Evolutionary conservation across 331 rosid genomes (phyloP).

Genomic region (Acacia concinna): DNA sequence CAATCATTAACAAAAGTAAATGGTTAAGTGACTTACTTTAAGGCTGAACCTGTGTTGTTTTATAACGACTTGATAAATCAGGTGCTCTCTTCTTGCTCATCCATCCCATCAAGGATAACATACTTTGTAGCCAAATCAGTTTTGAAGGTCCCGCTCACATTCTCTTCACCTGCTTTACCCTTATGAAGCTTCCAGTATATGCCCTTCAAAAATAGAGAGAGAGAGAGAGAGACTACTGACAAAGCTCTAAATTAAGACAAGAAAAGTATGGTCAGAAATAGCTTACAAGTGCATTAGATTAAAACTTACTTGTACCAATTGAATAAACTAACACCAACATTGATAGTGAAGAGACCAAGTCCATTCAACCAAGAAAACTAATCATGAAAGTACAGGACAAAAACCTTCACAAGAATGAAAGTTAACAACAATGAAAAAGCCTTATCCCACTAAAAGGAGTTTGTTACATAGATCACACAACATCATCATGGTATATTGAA

Average conservation of each 20-base stretch:
- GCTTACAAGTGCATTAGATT: constrained; percentile 6
- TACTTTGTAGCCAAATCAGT: neutral
- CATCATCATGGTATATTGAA: no score
- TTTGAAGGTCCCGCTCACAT: neutral
- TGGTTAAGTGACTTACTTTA: no score
- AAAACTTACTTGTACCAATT: constrained; percentile 94
- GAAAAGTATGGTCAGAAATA: neutral
- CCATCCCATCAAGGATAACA: neutral
- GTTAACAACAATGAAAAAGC: no score
- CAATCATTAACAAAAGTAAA: no score
- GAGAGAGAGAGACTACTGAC: neutral
- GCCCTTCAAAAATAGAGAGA: neutral
- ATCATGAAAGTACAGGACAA: constrained; percentile 89
- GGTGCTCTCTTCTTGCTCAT: neutral
- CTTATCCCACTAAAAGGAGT: no score
- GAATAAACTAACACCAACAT: constrained; percentile 89
- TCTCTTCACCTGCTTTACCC: neutral
- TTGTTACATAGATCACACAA: no score
- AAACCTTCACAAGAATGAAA: constrained; percentile 57
- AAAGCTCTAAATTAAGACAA: neutral
- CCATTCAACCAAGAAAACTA: constrained; percentile 87
- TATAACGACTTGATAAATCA: neutral
- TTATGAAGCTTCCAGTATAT: neutral
- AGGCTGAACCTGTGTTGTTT: no score
- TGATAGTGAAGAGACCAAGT: constrained; percentile 72